Base-by-base conservation (phyloP, 2,329 filamentous ascomycete species). In the Epichloe brachyelytri region DNA sequence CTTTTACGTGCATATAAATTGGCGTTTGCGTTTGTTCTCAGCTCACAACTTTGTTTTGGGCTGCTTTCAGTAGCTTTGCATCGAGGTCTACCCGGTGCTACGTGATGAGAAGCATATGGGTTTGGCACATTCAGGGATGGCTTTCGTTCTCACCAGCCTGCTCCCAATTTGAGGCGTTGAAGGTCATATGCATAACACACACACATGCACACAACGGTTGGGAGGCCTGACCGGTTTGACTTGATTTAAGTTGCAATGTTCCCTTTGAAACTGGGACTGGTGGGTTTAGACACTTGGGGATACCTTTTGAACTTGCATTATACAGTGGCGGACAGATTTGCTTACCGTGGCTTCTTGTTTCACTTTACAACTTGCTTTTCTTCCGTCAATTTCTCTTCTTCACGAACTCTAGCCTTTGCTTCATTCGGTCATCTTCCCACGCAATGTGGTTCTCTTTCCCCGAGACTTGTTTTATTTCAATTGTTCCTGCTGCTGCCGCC, bases 1-100 rank as follows among this genome's bases (percentile, higher is more conserved):
- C 47, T 57, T 56, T 43, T 48, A 51, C 57, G 55, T 48, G 10
- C 14, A 37, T 52, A 51, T 59, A 56, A 44, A 57, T 55, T 54
- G 60, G 52, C 51, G 53, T 50, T 54, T 47, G 48, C 51, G 53
- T 50, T 54, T 47, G 44, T 17, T 34, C 20, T 37, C 47, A 33
- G 22, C 46, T 47, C 44, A n/a, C n/a, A 19, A 5, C 22, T 5
- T 46, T 33, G 17, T 19, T 30, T 38, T 30, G 39, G 12, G 17
- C 17, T 30, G 6, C 19, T 10, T 30, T 17, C 14, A 11, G 48
- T 33, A 34, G 36, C 43, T 45, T 22, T 45, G 50, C 47, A 50
- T 55, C 36, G 30, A 47, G 43, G 26, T 39, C 19, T 7, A 39
- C 14, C 19, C 12, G 48, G 33, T 43, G 14, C 44, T 37, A 34